A percentile compares a stretch with the other conserved stretches of the same genome.
phyloP scores from a whole-genome alignment of 1,284 basidiomycete species.

The Puccinia triticina region DNA sequence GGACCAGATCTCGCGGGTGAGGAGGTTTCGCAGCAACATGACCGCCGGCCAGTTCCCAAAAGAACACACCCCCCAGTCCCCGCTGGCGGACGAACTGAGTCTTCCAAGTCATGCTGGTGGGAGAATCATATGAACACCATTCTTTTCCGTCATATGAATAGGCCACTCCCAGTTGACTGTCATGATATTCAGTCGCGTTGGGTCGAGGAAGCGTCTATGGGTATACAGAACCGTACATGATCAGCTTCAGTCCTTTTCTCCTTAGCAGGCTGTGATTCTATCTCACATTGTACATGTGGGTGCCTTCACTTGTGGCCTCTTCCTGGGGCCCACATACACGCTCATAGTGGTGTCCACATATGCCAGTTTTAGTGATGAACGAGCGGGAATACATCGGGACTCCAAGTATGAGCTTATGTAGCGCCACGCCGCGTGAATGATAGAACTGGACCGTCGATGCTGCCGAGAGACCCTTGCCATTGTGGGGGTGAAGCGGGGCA shows the following conservation, averaged over 20 bases:
- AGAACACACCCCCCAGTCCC: conserved; percentile 43
- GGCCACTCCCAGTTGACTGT: conserved; percentile 35
- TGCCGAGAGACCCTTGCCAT: conserved; percentile 21
- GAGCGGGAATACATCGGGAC: conserved; percentile 50
- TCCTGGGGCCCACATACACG: conserved; percentile 46
- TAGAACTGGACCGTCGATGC: conserved; percentile 39
- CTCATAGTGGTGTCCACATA: conserved; percentile 47
- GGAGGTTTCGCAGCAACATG: conserved; percentile 40
- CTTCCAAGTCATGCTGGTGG: conserved; percentile 43
- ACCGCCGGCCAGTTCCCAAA: conserved; percentile 51
- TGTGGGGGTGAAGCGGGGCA: conserved; percentile 30
- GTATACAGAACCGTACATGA: not conserved
- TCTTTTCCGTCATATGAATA: conserved; percentile 48
- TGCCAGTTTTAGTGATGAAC: conserved; percentile 44
- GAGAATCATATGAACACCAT: conserved; percentile 51
- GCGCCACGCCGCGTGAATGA: conserved; percentile 42
- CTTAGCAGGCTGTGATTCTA: not conserved
- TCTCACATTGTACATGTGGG: conserved; percentile 49
- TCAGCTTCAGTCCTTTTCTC: not conserved
- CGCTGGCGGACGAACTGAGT: conserved; percentile 38
- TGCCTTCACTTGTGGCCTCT: conserved; percentile 41
- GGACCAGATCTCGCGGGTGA: conserved; percentile 47
- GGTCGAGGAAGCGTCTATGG: conserved; percentile 27
- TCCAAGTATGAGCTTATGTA: conserved; percentile 47
- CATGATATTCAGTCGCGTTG: conserved; percentile 44